Conservation (phyloP, 73 alveolate species). For the Paramecium primaurelia region DNA sequence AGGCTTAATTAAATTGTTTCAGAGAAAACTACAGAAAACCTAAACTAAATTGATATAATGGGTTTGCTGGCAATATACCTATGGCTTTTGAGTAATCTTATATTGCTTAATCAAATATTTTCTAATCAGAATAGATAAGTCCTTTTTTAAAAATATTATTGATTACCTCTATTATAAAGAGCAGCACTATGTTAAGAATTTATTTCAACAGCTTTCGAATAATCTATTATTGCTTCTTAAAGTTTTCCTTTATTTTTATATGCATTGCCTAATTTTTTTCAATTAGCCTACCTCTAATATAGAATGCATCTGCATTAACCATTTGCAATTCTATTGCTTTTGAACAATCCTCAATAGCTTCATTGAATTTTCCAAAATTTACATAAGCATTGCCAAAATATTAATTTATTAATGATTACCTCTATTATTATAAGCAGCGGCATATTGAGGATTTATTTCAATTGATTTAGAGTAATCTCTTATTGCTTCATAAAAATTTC, state of each 20-base stretch:
- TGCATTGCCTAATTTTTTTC: neutral
- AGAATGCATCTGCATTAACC: neutral
- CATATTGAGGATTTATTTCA: neutral
- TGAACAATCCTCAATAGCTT: neutral
- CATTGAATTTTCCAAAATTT: neutral
- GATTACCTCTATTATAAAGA: neutral
- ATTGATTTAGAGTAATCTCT: neutral
- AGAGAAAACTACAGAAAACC: neutral
- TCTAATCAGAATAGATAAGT: neutral
- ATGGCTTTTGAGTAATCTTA: neutral
- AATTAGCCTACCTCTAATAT: neutral
- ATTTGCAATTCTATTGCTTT: neutral
- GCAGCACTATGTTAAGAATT: neutral
- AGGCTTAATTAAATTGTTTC: neutral
- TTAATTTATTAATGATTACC: neutral
- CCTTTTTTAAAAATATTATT: neutral
- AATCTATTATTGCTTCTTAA: neutral
- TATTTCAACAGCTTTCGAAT: neutral
- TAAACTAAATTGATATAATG: neutral
- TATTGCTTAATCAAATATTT: neutral
- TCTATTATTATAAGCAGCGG: constrained; percentile 14
- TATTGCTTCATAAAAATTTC: neutral
- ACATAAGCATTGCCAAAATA: neutral
- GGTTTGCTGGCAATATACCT: neutral
- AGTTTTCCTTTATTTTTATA: neutral